Evolutionary conservation across 441 rosid genomes (phyloP).

Genomic region (Adansonia madagascariensis): DNA sequence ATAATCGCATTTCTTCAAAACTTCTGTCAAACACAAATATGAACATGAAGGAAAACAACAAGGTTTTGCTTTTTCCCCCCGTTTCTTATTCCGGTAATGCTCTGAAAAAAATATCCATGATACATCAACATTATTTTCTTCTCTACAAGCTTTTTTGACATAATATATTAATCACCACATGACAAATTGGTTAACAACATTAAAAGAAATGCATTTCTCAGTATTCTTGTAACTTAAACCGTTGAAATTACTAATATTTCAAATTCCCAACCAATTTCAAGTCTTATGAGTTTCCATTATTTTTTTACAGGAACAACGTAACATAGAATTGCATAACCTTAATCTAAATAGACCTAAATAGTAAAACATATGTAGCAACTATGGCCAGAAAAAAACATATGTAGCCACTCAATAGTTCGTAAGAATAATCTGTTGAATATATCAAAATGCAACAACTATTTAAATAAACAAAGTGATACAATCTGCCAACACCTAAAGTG

Average conservation of each 20-base stretch:
- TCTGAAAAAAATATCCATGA: conserved; percentile 8
- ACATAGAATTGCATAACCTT: neutral
- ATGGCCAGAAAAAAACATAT: neutral
- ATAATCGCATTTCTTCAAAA: neutral
- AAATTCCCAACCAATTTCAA: neutral
- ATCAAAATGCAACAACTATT: neutral
- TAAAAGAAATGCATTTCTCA: conserved; percentile 14
- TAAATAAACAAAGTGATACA: neutral
- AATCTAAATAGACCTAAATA: conserved; percentile 4
- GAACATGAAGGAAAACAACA: neutral
- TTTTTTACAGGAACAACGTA: conserved; percentile 9
- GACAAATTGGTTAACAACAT: neutral
- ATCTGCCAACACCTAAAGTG: neutral
- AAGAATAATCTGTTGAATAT: conserved; percentile 4
- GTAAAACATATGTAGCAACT: neutral
- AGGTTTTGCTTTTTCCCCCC: neutral
- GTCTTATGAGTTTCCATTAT: conserved; percentile 7
- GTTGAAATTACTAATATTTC: neutral
- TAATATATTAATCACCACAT: neutral
- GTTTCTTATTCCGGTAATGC: neutral
- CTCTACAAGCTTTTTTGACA: neutral
- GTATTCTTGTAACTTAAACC: neutral
- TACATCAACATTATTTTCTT: neutral
- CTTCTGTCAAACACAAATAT: neutral
- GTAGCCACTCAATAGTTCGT: neutral